A percentile compares a stretch with the other conserved stretches of the same genome.
phyloP scores from a whole-genome alignment of 345 rosid genomes.

The Camelina laxa region DNA sequence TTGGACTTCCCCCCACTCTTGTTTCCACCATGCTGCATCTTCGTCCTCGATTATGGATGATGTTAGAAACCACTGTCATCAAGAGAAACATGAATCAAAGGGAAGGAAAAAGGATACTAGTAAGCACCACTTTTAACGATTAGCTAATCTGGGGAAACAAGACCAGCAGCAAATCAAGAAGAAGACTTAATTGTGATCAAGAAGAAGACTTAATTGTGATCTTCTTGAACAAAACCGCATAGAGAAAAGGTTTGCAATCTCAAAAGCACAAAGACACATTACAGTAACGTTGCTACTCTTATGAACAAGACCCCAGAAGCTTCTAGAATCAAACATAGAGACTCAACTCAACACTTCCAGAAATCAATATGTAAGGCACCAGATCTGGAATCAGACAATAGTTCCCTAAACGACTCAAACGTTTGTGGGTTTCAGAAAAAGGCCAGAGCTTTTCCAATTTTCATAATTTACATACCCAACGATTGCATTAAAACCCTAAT shows the following conservation, averaged over 20 bases:
- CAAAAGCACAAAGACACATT: not conserved
- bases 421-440: not conserved
- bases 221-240: not conserved
- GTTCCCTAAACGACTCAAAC: slow-evolving; percentile 10
- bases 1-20: slow-evolving; percentile 33
- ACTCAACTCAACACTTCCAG: not conserved
- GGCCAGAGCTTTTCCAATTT: slow-evolving; percentile 22
- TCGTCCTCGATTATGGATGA: not conserved
- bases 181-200: not conserved
- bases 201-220: not conserved
- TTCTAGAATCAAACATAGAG: not conserved
- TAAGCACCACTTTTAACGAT: not conserved
- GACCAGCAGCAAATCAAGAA: not conserved
- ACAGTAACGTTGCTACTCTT: not conserved
- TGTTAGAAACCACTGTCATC: slow-evolving; percentile 22
- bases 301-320: not conserved
- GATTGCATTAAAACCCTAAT: slow-evolving; percentile 24
- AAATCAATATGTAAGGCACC: slow-evolving; percentile 12
- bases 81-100: slow-evolving; percentile 11
- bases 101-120: not conserved
- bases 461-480: not conserved
- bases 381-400: slow-evolving; percentile 17
- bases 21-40: slow-evolving; percentile 36
- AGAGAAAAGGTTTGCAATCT: slow-evolving; percentile 4
- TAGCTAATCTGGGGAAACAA: slow-evolving; percentile 2